Evolutionary conservation across 2,329 filamentous ascomycete genomes (phyloP), one percentile per base, ranked within the genome.

Genomic region (Curvularia verruculosa): DNA sequence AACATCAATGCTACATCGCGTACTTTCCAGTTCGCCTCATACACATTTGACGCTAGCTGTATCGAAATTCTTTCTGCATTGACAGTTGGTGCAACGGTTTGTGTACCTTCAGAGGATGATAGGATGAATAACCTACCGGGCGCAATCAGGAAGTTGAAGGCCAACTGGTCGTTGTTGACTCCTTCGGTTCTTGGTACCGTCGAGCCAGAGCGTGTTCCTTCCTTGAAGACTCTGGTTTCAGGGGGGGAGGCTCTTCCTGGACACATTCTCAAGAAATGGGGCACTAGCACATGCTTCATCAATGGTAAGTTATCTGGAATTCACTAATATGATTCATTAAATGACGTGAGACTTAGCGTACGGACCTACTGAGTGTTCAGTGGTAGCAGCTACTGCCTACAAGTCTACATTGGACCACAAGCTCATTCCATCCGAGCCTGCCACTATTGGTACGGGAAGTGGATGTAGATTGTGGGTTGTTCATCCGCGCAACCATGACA

Each of bases 41-140:
- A 85, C 60, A 83, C 82, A 1, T 85, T 85, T 59, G 83, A 85
- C 51, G 82, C 82, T 21, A 82, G 80, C 61, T 83, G 83, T 49
- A 78, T 81, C 61, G 83, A 83, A 61, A 84, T 85, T 67, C 75
- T 84, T 3, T 82, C 80, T 58, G 83, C 82, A 0, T 75, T 85
- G 21, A 77, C 76, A 8, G 74, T 76, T 2, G 83, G 83, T 13
- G 83, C 81, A 1, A 80, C 78, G 21, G 74, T 85, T 10, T 84
- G 82, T 65, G 82, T 85, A 5, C 82, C 84, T 0, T 83, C 81
- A 0, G 83, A 85, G 26, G 78, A 82, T 44, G 81, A 82, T 43
- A 77, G 83, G 2, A 79, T 85, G 67, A 83, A 84, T 61, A 78
- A 83, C 56, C 67, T 82, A 26, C 81, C 79, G 55, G 80, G 78